Conservation (phyloP, 2,329 filamentous ascomycete species). For the Trichoderma arundinaceum region DNA sequence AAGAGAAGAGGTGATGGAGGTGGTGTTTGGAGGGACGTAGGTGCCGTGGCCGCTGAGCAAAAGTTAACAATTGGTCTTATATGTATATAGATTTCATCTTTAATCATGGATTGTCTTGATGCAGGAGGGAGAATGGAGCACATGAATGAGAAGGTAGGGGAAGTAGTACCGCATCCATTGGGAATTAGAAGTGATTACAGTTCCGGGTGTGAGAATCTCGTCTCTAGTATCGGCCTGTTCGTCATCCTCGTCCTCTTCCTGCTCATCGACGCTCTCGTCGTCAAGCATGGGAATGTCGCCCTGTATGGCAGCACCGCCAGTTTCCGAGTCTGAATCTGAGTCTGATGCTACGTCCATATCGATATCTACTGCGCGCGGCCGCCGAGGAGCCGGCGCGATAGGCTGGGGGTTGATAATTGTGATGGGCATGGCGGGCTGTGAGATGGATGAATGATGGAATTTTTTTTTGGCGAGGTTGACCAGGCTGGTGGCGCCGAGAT, state of each 20-base stretch:
- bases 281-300: conserved; percentile 54
- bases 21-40: conserved; percentile 67
- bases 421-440: conserved; percentile 51
- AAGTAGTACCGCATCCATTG: conserved; percentile 83
- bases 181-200: conserved; percentile 85
- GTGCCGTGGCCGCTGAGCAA: conserved; percentile 83
- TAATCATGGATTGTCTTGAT: not conserved
- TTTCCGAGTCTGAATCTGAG: conserved; percentile 47
- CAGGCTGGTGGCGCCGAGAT: not conserved
- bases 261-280: conserved; percentile 47
- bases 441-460: conserved; percentile 22
- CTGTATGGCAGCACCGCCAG: conserved; percentile 52
- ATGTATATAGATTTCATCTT: not conserved
- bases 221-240: conserved; percentile 35
- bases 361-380: conserved; percentile 25
- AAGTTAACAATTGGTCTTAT: conserved; percentile 23
- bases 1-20: conserved; percentile 84
- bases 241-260: conserved; percentile 37
- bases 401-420: conserved; percentile 53
- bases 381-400: conserved; percentile 37
- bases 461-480: not conserved
- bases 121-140: not conserved
- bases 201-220: conserved; percentile 84
- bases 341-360: conserved; percentile 45
- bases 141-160: not conserved